A percentile compares a stretch with the other conserved stretches of the same genome.
phyloP scores from a whole-genome alignment of 805 yeast species.

The Candida takata region DNA sequence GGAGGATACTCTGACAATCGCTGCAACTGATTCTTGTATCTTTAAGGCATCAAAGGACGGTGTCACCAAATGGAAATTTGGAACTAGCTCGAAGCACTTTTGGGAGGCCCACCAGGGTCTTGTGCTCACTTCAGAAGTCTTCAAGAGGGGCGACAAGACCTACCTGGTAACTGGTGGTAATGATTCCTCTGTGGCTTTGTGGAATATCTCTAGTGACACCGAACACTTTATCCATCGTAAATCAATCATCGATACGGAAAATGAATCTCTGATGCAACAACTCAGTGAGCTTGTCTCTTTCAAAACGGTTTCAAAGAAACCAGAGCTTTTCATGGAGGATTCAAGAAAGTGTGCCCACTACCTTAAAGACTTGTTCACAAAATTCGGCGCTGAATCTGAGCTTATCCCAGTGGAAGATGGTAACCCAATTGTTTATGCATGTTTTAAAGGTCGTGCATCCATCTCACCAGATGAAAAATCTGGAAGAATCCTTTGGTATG shows the following conservation, averaged over 20 bases:
- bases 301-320: conserved; percentile 72
- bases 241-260: conserved; percentile 30
- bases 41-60: conserved; percentile 49
- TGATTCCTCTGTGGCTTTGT: conserved; percentile 60
- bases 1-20: conserved; percentile 53
- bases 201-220: conserved; percentile 43
- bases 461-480: conserved; percentile 5
- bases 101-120: conserved; percentile 51
- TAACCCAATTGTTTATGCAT: conserved; percentile 80
- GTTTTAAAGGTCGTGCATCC: conserved; percentile 39
- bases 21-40: conserved; percentile 47
- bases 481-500: conserved; percentile 75
- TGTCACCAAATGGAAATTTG: conserved; percentile 45
- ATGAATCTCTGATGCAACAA: conserved; percentile 58
- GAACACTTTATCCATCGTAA: conserved; percentile 4
- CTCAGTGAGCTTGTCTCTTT: conserved; percentile 57
- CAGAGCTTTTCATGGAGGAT: conserved; percentile 63
- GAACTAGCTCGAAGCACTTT: conserved; percentile 34
- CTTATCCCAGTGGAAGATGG: conserved; percentile 69
- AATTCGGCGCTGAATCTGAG: conserved; percentile 64
- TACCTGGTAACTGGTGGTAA: conserved; percentile 63
- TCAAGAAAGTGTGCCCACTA: conserved; percentile 83
- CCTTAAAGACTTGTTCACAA: conserved; percentile 52
- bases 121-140: conserved; percentile 50
- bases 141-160: conserved; percentile 32